Evolutionary conservation across 2,329 filamentous ascomycete genomes (phyloP), one percentile per base, ranked within the genome.

Genomic region (Aspergillus sp.): DNA sequence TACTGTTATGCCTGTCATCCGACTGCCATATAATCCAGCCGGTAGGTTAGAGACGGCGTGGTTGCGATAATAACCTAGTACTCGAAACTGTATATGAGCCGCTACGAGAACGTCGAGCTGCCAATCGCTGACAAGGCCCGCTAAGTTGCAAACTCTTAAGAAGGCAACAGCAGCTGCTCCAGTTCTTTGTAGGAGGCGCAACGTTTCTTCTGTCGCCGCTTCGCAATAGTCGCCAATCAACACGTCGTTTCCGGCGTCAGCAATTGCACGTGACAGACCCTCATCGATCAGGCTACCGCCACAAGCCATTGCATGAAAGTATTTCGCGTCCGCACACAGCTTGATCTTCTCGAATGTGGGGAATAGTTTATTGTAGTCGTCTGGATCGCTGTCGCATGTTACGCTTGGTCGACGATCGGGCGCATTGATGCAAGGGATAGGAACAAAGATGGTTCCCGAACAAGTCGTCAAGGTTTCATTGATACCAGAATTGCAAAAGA

Each of bases 241-340:
- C 20, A 62, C 52, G 21, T 64, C 56, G 21, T 66, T 64, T 25
- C 53, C 62, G 2, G 63, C 57, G 17, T 63, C 60, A 14, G 62
- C 56, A 21, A 64, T 52, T 1, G 62, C 57, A 3, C 47, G 42
- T 1, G 56, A 47, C 1, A 63, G 21, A 9, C 58, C 62, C 23
- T 59, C 54, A 29, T 63, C 57, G 11, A 52, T 45, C 9, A 49
- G 16, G 2, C 47, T 46, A 1, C 48, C 56, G 7, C 52, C 54
- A 17, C 51, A 58, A 4, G 90, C 89, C 3, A 94, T 88, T 58
- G 87, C 79, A 72, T 93, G 93, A 76, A 88, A 87, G 63, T 91
- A 80, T 69, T 94, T 64, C 21, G 62, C 59, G 41, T 64, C 62
- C 0, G 54, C 46, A 29, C 52, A 58, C 7, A 64, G 43, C 40